A percentile compares a stretch with the other conserved stretches of the same genome.
Evolutionary conservation across 208 protist species (phyloP).

Genomic region (Acanthamoeba royreba): DNA sequence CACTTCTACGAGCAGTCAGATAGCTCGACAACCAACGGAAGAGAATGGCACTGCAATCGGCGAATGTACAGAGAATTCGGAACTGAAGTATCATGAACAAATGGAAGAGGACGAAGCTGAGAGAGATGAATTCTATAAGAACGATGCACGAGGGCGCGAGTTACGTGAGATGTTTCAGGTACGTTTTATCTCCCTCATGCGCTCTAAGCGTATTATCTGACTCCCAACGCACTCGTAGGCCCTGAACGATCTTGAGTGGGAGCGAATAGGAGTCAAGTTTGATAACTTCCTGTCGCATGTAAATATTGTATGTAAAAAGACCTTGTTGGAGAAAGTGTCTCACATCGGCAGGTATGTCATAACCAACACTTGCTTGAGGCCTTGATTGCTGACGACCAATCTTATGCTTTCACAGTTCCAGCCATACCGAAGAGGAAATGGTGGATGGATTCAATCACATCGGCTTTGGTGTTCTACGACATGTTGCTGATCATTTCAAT

Average conservation of each 20-base stretch:
- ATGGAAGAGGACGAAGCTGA: not conserved
- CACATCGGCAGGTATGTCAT: no score
- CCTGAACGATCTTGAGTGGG: not conserved
- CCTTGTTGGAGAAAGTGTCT: not conserved
- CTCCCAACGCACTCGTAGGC: no score
- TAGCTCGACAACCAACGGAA: not conserved
- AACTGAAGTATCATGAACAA: not conserved
- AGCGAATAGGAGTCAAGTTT: not conserved
- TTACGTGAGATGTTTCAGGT: not conserved
- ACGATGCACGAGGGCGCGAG: not conserved
- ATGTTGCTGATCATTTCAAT: not conserved
- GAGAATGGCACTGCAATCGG: not conserved
- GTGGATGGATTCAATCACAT: not conserved
- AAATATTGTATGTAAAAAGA: slow-evolving; percentile 13
- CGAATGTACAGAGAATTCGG: not conserved
- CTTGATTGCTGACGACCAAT: no score
- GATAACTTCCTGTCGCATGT: not conserved
- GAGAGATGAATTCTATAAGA: not conserved
- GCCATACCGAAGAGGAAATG: not conserved
- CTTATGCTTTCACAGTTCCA: no score
- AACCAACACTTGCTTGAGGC: no score
- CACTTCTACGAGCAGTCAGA: not conserved
- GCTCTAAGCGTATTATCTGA: not conserved
- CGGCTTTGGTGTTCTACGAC: not conserved
- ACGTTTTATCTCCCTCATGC: not conserved